Conservation (phyloP, 2,329 filamentous ascomycete species). For the Malbranchea cinnamomea region DNA sequence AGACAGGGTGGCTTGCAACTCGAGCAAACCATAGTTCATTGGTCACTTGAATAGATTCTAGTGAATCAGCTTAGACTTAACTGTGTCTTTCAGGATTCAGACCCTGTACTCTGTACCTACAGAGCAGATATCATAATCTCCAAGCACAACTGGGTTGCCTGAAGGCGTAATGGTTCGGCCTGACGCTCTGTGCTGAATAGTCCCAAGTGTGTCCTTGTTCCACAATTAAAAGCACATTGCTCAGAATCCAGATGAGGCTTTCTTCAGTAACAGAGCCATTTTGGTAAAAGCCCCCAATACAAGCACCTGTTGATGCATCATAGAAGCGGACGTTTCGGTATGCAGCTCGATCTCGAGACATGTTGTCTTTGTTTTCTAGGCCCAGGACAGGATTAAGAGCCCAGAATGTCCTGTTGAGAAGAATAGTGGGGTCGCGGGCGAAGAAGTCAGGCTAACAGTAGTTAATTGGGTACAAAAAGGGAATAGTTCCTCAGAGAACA, state of each 20-base stretch:
- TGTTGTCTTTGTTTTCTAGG: constrained; percentile 4
- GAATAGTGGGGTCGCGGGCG: too few species aligned
- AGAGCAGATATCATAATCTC: constrained; percentile 9
- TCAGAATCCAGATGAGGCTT: constrained; percentile 9
- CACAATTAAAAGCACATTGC: constrained; percentile 8
- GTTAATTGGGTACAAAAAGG: too few species aligned
- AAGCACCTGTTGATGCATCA: constrained; percentile 6
- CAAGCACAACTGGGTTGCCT: constrained; percentile 6
- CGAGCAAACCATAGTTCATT: constrained; percentile 9
- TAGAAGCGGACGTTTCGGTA: constrained; percentile 9
- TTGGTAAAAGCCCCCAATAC: constrained; percentile 8
- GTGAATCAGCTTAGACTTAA: constrained; percentile 4
- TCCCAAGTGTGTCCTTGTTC: constrained; percentile 4
- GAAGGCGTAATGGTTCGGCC: constrained; percentile 6
- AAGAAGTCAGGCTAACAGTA: too few species aligned
- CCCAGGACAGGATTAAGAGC: too few species aligned
- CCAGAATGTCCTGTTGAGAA: too few species aligned
- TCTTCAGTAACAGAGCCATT: constrained; percentile 9
- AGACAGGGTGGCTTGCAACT: constrained; percentile 7
- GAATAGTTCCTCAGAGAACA: too few species aligned
- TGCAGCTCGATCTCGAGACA: constrained; percentile 7
- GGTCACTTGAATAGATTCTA: constrained; percentile 10
- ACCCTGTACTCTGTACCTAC: constrained; percentile 4
- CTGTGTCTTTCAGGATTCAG: constrained; percentile 1
- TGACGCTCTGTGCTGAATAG: constrained; percentile 6